Evolutionary conservation across 2,329 filamentous ascomycete genomes (phyloP), one percentile per base, ranked within the genome.

Genomic region (Trichoderma polysporum): DNA sequence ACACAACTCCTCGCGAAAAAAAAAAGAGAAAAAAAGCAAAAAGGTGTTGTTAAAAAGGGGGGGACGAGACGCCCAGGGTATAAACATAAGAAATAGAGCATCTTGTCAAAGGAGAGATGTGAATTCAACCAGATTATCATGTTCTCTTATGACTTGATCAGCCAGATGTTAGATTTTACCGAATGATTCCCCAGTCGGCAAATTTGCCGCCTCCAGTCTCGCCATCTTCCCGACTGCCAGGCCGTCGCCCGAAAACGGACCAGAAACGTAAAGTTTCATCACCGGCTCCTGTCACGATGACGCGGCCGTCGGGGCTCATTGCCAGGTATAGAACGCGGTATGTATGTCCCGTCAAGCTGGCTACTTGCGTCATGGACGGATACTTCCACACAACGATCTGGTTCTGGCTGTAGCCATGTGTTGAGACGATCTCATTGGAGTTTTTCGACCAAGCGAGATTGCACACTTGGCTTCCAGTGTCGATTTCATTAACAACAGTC

Each of bases 361-460:
- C 94, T 9, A 99, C 93, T 77, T 98, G 95, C 57, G 93, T 93
- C 95, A 99, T 98, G 71, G 91, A 94, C 1, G 95, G 95, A 76
- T 99, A 99, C 76, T 99, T 99, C 95, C 95, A 99, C 65, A 99
- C 93, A 41, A 98, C 94, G 73, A 99, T 97, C 78, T 98, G 95
- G 77, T 99, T 97, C 76, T 99, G 95, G 72, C 91, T 94, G 81
- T 97, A 99, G 7, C 95, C 95, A 76, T 99, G 95, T 1, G 95
- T 99, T 59, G 91, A 94, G 64, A 99, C 94, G 67, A 99, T 93
- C 79, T 99, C 95, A 76, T 97, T 97, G 8, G 93, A 97, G 78
- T 97, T 97, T 76, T 96, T 97, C 19, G 91, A 95, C 94, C 96
- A 99, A 4, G 94, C 92, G 50, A 99, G 84, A 75, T 99, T 99